Evolutionary conservation across 176 grass and related monocot species (phyloP), one percentile per base, ranked within the genome.

Genomic region (Hordeum vulgare): DNA sequence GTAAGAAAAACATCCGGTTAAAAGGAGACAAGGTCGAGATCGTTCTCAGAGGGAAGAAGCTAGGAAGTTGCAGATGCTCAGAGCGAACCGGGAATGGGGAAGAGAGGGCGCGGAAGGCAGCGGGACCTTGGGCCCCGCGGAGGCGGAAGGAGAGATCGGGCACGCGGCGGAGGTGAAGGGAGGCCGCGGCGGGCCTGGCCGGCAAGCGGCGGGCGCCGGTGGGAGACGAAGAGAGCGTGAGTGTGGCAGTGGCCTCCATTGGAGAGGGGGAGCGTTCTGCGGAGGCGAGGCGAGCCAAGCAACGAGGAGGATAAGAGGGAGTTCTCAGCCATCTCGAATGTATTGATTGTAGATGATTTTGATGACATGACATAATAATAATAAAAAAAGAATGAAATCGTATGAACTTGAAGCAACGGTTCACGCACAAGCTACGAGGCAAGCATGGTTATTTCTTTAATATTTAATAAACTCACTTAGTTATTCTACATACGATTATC

Each of bases 251-350:
- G 66, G 74, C 74, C 47, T 86, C 88, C 88, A 90, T 90, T 23
- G 33, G 31, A 12, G 62, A 21, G 53, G 36, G 10, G 25, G 61
- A 71, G 51, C 28, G 24, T 79, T 76, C 80, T 84, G 74, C 57
- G 86, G 86, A 88, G 80, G 74, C 36, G 81, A 84, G 81, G 74
- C 67, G 58, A 84, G 57, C 75, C 59, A 66, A 80, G 66, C 73
- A 53, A 84, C 75, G 66, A 62, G 66, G 56, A 61, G 80, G 86
- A 83, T 83, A 88, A 88, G 86, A 64, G 14, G 15, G 27, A 65
- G n/a, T 8, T n/a, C n/a, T n/a, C n/a, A n/a, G n/a, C n/a, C n/a
- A n/a, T n/a, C n/a, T n/a, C n/a, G n/a, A n/a, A n/a, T n/a, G n/a
- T n/a, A n/a, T n/a, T n/a, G n/a, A n/a, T n/a, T n/a, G n/a, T n/a